Percentiles rank a stretch among this genome's conserved stretches.
phyloP scores from a whole-genome alignment of 805 yeast genomes.

The Tetrapisispora pingtungensis region DNA sequence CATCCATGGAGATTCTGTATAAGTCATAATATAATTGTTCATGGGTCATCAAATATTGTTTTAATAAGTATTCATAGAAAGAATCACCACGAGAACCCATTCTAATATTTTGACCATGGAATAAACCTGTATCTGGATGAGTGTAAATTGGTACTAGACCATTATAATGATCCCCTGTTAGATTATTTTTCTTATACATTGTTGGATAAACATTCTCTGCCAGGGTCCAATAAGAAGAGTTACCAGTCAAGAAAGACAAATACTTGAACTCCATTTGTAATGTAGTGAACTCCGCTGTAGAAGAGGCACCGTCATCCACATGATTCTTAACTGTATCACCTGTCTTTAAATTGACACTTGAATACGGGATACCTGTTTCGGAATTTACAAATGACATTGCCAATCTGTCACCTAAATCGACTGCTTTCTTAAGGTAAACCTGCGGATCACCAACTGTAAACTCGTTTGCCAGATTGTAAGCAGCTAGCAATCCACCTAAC shows the following conservation, averaged over 20 bases:
- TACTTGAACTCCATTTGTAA: conserved; percentile 82
- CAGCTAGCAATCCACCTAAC: conserved; percentile 88
- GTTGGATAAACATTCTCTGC: conserved; percentile 66
- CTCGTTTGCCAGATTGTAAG: conserved; percentile 54
- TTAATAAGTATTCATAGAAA: conserved; percentile 78
- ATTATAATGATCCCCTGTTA: conserved; percentile 29
- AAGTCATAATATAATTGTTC: conserved; percentile 54
- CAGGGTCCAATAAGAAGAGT: conserved; percentile 63
- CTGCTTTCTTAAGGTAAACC: conserved; percentile 66
- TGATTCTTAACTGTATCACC: conserved; percentile 53
- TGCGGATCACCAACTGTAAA: conserved; percentile 30
- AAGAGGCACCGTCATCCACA: conserved; percentile 66
- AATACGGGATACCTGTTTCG: conserved; percentile 61
- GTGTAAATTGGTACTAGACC: conserved; percentile 81
- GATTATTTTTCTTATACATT: conserved; percentile 48
- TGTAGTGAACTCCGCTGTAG: conserved; percentile 85
- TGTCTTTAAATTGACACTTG: conserved; percentile 62
- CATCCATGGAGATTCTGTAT: conserved; percentile 69
- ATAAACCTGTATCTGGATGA: conserved; percentile 63
- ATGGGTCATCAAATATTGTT: conserved; percentile 74
- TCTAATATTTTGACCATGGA: conserved; percentile 55
- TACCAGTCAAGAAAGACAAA: conserved; percentile 71
- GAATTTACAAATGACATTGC: conserved; percentile 55
- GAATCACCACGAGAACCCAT: conserved; percentile 91
- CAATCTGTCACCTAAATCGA: conserved; percentile 64